These are phyloP conservation scores for Fusarium denticulatum DNA, from an alignment of 2,329 filamentous ascomycete species.

Conservation along the genomic window DNA sequence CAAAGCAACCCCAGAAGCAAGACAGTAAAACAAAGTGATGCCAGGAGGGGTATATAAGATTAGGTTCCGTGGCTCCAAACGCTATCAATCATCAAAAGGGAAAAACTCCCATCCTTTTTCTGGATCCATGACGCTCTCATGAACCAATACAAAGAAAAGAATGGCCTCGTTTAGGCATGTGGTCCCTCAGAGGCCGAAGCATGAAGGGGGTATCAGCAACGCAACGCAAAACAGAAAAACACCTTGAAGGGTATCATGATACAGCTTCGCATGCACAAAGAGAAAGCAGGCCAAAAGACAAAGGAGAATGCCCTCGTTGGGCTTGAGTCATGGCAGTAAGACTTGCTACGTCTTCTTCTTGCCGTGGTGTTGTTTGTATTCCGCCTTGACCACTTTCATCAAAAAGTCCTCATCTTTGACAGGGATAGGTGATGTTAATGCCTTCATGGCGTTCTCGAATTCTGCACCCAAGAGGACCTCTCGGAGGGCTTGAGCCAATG, in stretches of 20 bases:
- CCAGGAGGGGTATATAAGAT: slow-evolving; percentile 45
- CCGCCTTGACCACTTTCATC: slow-evolving; percentile 87
- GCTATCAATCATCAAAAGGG: slow-evolving; percentile 28
- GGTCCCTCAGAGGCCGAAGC: slow-evolving; percentile 37
- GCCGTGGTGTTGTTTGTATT: slow-evolving; percentile 76
- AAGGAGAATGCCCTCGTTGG: slow-evolving; percentile 32
- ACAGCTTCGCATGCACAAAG: slow-evolving; percentile 37
- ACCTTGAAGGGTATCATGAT: slow-evolving; percentile 36
- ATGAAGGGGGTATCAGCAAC: slow-evolving; percentile 41
- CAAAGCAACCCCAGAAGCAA: slow-evolving; percentile 10
- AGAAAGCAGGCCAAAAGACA: slow-evolving; percentile 34
- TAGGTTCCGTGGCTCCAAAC: slow-evolving; percentile 44
- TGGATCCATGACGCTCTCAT: slow-evolving; percentile 30
- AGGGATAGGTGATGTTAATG: slow-evolving; percentile 91
- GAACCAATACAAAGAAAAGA: slow-evolving; percentile 35
- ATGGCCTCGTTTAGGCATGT: slow-evolving; percentile 39
- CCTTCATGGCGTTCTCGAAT: slow-evolving; percentile 98
- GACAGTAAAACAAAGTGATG: slow-evolving; percentile 36
- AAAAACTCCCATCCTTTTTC: slow-evolving; percentile 38
- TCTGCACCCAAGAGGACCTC: slow-evolving; percentile 91
- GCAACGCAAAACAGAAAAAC: slow-evolving; percentile 35
- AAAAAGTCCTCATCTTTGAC: slow-evolving; percentile 93
- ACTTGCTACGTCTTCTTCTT: slow-evolving; percentile 55
- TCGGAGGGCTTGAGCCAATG: slow-evolving; percentile 88
- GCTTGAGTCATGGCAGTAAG: slow-evolving; percentile 41